These are phyloP conservation scores for Bidens hawaiensis DNA, from an alignment of 140 eudicot genomes.

Conservation along the genomic window DNA sequence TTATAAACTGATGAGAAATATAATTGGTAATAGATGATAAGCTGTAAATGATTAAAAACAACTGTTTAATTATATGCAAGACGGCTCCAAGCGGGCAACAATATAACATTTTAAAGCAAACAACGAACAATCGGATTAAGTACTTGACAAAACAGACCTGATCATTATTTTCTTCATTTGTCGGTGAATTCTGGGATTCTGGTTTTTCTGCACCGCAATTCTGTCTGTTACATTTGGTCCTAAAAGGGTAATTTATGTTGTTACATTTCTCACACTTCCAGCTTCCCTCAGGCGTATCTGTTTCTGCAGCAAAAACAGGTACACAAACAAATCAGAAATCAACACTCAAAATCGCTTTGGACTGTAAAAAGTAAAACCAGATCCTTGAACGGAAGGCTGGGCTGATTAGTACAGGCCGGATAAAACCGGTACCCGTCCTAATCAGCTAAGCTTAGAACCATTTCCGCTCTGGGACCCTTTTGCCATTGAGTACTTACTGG, in stretches of 20 bases:
- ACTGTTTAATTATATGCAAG: constrained; percentile 15
- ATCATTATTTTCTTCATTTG: constrained; percentile 55
- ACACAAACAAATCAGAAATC: neutral
- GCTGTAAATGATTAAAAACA: constrained; percentile 7
- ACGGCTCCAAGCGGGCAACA: neutral
- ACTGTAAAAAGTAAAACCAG: neutral
- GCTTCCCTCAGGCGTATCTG: constrained; percentile 93
- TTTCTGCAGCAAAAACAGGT: constrained; percentile 33
- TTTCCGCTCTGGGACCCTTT: neutral
- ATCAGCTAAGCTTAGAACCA: neutral
- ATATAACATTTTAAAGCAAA: constrained; percentile 14
- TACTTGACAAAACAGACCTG: constrained; percentile 62
- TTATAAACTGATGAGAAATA: neutral
- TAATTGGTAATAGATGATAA: neutral
- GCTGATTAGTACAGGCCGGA: neutral
- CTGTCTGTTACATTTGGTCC: constrained; percentile 89
- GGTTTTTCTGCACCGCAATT: constrained; percentile 95
- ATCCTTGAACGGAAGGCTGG: neutral
- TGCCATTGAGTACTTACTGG: constrained; percentile 50
- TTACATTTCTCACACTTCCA: constrained; percentile 92
- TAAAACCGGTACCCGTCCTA: neutral
- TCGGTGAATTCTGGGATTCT: constrained; percentile 46
- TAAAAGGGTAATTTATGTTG: constrained; percentile 83
- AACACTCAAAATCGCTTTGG: neutral
- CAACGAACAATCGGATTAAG: constrained; percentile 9